Base-by-base conservation (phyloP, 2,329 filamentous ascomycete species). In the Tympanopsis confertula region DNA sequence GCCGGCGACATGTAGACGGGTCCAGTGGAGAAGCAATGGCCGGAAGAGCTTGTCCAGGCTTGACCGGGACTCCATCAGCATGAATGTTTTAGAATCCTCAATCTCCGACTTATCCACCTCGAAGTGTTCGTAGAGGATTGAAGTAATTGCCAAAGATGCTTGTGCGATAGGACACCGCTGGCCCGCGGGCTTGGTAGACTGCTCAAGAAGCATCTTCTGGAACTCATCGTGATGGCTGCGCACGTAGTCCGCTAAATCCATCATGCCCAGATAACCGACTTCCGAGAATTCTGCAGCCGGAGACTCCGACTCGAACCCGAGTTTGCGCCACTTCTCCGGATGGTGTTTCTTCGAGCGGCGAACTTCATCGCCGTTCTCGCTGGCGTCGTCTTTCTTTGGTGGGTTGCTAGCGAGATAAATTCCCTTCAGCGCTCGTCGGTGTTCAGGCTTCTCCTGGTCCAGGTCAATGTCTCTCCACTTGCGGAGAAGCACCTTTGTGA, bases 191-290 rank as follows among this genome's bases (percentile, higher is more conserved):
- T 74, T 69, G 3, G 71, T 68, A 4, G 74, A 71, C 52, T 85
- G 80, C 53, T 85, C 81, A 19, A 84, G 55, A 4, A 86, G 53
- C 41, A 81, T 65, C 52, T 81, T 82, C 50, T 82, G 78, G 44
- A 82, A 85, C 17, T 71, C 68, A 50, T 83, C 78, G 47, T 82
- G 75, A 49, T 82, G 69, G 43, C 77, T 80, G 44, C 73, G 68
- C 10, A 82, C 75, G 54, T 78, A 86, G 49, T 85, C 79, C 1
- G 78, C 78, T 41, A 85, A 55, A 51, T 86, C 81, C 78, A 85
- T 84, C 65, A 86, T 78, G 2, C 81, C 81, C 35, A 86, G 53
- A 48, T 79, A 84, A 1, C 81, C 81, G 38, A 74, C 77, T 19
- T 73, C 65, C 30, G 76, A 69, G 50, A 86, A 85, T 44, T 85